Evolutionary conservation across 1,284 basidiomycete genomes (phyloP), one percentile per base, ranked within the genome.

Genomic region (Pyrrhoderma lamaoense): DNA sequence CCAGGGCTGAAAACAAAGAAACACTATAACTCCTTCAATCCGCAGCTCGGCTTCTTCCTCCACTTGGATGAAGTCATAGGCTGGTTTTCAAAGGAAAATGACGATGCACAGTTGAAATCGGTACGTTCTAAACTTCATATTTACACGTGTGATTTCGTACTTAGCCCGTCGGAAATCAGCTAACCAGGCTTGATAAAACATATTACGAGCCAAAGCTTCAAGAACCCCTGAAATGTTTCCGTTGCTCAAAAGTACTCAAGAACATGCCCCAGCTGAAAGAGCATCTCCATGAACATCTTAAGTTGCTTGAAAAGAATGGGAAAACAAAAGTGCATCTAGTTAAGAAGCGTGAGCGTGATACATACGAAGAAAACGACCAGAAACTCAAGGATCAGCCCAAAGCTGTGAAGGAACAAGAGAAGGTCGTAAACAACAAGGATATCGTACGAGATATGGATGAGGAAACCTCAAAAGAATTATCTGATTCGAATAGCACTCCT

Each of bases 21-120:
- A 61, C 93, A 98, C 61, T 93, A 93, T 70, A 93, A 95, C 64
- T 92, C 91, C 2, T 99, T 98, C 69, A 82, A 89, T 59, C 95
- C 94, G 0, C 77, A 77, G 25, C 71, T 79, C 11, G 93, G 91
- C 0, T 97, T 93, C 70, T 97, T 96, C 65, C 62, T 98, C 0
- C 77, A 82, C 49, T 69, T 96, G 3, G 73, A 79, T 34, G 80
- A 89, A 3, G 84, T 96, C 3, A 67, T 88, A 38, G 70, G 72
- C 0, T 91, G 88, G 84, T 82, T 92, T 49, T 80, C 85, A 27
- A 25, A 46, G 9, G 50, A 31, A n/a, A 46, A n/a, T 11, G 71
- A 76, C 4, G 79, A 70, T 37, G 74, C 73, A 0, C 80, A 73
- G 61, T 83, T 72, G 56, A 58, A 65, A 22, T 68, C 67, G 52